phyloP scores from a whole-genome alignment of 257 asterid genomes.

The Thymus quinquecostatus region DNA sequence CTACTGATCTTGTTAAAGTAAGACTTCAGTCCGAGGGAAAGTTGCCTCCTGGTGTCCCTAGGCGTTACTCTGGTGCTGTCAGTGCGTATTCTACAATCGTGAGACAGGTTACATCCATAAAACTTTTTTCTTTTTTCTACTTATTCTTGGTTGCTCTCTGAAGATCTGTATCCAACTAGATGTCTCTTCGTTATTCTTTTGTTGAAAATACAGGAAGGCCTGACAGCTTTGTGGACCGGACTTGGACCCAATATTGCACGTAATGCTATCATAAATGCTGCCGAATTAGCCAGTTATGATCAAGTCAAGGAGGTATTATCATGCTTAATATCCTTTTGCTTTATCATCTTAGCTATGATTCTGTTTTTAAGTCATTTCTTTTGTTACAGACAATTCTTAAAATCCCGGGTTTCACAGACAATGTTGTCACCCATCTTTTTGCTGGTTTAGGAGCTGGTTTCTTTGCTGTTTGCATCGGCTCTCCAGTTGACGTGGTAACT shows the following conservation, averaged over 20 bases:
- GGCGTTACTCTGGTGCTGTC: slow-evolving; percentile 93
- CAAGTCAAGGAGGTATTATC: slow-evolving; percentile 92
- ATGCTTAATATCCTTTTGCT: slow-evolving; percentile 10
- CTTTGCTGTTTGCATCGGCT: slow-evolving; percentile 96
- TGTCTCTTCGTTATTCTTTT: slow-evolving; percentile 23
- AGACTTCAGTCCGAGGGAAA: slow-evolving; percentile 98
- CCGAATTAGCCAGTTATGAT: slow-evolving; percentile 97
- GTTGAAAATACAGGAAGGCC: slow-evolving; percentile 69
- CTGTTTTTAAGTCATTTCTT: slow-evolving; percentile 22
- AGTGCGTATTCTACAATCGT: slow-evolving; percentile 90
- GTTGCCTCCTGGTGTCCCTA: slow-evolving; percentile 88
- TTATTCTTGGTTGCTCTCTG: background rate
- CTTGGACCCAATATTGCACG: slow-evolving; percentile 93
- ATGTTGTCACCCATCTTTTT: slow-evolving; percentile 80
- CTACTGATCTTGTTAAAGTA: slow-evolving; percentile 98
- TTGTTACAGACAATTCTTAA: slow-evolving; percentile 74
- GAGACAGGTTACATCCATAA: slow-evolving; percentile 65
- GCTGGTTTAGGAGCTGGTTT: slow-evolving; percentile 98
- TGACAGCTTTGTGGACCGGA: slow-evolving; percentile 89
- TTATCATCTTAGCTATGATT: slow-evolving; percentile 14
- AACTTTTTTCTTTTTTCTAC: slow-evolving; percentile 19
- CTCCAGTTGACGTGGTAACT: slow-evolving; percentile 97
- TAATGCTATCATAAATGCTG: slow-evolving; percentile 97
- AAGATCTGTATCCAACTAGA: slow-evolving; percentile 16
- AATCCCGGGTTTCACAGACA: slow-evolving; percentile 96